These are phyloP conservation scores for Acanthamoeba royreba DNA, from an alignment of 208 protist genomes.

Conservation along the genomic window DNA sequence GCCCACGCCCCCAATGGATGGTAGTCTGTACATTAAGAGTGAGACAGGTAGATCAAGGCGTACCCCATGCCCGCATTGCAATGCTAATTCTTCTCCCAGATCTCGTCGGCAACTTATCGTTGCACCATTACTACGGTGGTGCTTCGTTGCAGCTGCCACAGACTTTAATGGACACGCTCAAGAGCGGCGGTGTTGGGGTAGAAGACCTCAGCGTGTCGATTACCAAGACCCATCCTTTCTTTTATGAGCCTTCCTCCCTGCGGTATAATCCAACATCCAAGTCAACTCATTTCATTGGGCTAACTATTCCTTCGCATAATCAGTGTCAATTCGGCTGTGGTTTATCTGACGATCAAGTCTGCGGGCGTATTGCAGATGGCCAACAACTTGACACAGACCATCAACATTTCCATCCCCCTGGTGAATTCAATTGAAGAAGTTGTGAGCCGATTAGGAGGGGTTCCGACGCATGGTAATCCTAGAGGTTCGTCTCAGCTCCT, in stretches of 20 bases:
- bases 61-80: not conserved
- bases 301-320: not conserved
- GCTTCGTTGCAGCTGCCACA: not conserved
- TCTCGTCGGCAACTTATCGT: not conserved
- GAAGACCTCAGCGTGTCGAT: not conserved
- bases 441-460: not conserved
- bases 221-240: not conserved
- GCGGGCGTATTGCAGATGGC: not conserved
- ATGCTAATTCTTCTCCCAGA: not conserved
- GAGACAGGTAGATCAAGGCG: not conserved
- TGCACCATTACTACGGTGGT: not conserved
- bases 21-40: not conserved
- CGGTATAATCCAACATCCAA: not conserved
- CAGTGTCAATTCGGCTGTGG: not conserved
- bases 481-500: not conserved
- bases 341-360: not conserved
- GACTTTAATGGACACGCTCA: not conserved
- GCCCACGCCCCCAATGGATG: not conserved
- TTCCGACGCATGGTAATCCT: not conserved
- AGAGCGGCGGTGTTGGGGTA: not conserved
- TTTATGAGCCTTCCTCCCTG: not conserved
- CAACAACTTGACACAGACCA: not conserved
- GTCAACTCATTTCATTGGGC: not conserved
- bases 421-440: not conserved
- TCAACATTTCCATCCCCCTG: not conserved